A percentile compares a stretch with the other conserved stretches of the same genome.
phyloP scores from a whole-genome alignment of 73 alveolate genomes.

The Urostyla sp. region DNA sequence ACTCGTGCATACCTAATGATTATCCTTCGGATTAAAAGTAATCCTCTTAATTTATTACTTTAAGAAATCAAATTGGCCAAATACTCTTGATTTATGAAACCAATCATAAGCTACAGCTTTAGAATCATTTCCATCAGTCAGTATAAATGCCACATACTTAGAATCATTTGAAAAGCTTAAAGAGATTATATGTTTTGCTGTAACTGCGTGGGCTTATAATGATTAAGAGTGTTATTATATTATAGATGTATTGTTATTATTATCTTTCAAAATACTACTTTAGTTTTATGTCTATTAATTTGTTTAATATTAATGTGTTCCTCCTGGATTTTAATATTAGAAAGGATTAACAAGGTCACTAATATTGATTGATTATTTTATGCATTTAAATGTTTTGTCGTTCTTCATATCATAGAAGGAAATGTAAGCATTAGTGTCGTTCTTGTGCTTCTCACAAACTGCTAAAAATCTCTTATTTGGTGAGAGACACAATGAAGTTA shows the following conservation, averaged over 20 bases:
- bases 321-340: too few species aligned
- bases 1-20: slow-evolving; percentile 83
- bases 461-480: slow-evolving; percentile 71
- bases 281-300: too few species aligned
- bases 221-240: too few species aligned
- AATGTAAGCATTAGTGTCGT: slow-evolving; percentile 63
- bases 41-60: slow-evolving; percentile 68
- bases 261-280: too few species aligned
- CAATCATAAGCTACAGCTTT: slow-evolving; percentile 71
- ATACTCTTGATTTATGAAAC: slow-evolving; percentile 59
- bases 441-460: slow-evolving; percentile 64
- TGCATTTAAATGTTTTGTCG: slow-evolving; percentile 27
- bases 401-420: slow-evolving; percentile 71
- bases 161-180: slow-evolving; percentile 58
- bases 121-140: slow-evolving; percentile 58
- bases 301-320: too few species aligned
- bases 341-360: slow-evolving; percentile 51
- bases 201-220: too few species aligned
- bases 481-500: slow-evolving; percentile 63
- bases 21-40: slow-evolving; percentile 85
- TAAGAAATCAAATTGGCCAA: slow-evolving; percentile 67
- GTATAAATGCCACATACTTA: slow-evolving; percentile 56
- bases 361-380: slow-evolving; percentile 57
- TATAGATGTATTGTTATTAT: too few species aligned
- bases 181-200: slow-evolving; percentile 49